Evolutionary conservation across 2,329 filamentous ascomycete genomes (phyloP).

Genomic region (Aspergillus pseudoviridinutans): DNA sequence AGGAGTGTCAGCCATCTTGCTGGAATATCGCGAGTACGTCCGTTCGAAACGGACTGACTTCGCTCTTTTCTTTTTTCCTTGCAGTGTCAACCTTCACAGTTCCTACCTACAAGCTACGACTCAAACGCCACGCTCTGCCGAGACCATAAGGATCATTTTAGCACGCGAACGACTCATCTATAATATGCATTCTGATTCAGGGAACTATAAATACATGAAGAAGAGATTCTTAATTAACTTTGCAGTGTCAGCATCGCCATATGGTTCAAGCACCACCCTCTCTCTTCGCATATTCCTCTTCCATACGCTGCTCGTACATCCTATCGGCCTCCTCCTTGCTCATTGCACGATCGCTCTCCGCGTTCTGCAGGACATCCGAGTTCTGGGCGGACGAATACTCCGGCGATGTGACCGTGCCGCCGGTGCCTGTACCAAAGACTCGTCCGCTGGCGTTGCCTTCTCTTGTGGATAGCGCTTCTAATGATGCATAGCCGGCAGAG

Average conservation of each 20-base stretch:
- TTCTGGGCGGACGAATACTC: constrained; percentile 11
- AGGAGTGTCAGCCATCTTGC: background rate
- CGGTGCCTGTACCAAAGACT: constrained; percentile 12
- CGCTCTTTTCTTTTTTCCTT: constrained; percentile 1
- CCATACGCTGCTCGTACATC: constrained; percentile 44
- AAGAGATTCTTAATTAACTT: background rate
- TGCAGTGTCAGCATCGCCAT: background rate
- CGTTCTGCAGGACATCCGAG: constrained; percentile 11
- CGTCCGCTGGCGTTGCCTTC: constrained; percentile 10
- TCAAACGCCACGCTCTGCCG: too few species aligned
- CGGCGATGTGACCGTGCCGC: constrained; percentile 16
- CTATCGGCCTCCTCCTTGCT: constrained; percentile 42
- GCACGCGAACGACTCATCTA: background rate
- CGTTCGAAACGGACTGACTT: constrained; percentile 9
- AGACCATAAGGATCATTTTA: background rate
- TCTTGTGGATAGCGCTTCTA: constrained; percentile 10
- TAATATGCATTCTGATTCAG: background rate
- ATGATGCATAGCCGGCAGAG: constrained; percentile 16
- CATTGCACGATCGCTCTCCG: constrained; percentile 21
- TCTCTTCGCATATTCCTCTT: constrained; percentile 46
- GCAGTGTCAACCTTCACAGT: background rate
- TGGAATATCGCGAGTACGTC: background rate
- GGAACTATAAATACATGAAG: background rate
- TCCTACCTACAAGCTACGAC: background rate
- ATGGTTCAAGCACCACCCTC: constrained; percentile 39